Base-by-base conservation (phyloP, 1,139 yeast species). In the Suhomyces yuchorum region DNA sequence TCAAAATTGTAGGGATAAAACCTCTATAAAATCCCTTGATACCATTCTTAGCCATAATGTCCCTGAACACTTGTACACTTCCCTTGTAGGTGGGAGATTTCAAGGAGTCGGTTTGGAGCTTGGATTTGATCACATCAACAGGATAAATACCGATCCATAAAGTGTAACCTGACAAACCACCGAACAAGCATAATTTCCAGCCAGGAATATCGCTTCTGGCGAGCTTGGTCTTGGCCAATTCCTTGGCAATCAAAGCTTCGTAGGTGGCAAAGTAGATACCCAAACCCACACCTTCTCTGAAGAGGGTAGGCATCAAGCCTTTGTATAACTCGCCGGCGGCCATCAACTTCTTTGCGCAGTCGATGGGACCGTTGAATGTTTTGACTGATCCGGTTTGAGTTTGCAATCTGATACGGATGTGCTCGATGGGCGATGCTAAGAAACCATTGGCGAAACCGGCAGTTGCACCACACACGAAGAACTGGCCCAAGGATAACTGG, bases 371-470 rank as follows among this genome's bases (percentile, higher is more conserved):
- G 49, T 73, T 69, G 60, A 82, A 88, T 15, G 58, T 53, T 51
- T 68, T 67, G 39, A 72, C 68, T 12, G 73, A 40, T 1, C 75
- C 76, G 4, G 87, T 81, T 66, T 90, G 97, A 3, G 96, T 87
- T 67, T 91, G 98, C 55, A 91, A 75, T 57, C 97, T 76, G 56
- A 91, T 90, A 76, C 98, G 87, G 53, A 92, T 81, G 63, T 90
- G 97, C 64, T 92, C 98, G 54, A 92, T 92, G 4, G 98, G 97
- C 22, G 92, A 77, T 0, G 97, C 96, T 56, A 92, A 68, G 50
- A 90, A 81, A 2, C 96, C 89, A 70, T 89, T 91, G 40, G 96
- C 92, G 51, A 88, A 72, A 37, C 98, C 98, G 37, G 96, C 96
- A 14, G 86, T 90, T 1, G 85, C 84, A 59, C 98, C 97, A 62